Conservation (phyloP, 345 rosid genomes). For the Syzygium aqueum region DNA sequence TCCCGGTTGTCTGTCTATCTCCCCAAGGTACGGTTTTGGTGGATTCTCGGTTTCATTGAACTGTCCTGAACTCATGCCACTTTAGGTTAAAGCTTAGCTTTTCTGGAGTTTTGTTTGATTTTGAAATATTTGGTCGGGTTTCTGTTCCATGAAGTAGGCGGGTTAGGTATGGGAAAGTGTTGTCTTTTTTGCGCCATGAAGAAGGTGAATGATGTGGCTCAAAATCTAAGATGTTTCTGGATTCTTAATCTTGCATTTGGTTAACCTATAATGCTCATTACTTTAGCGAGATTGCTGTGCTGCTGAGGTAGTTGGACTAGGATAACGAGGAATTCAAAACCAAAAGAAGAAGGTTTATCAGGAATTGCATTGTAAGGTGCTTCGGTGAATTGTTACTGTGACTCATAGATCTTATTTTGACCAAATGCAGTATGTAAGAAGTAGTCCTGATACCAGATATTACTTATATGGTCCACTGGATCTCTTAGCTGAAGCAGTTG, state of each 20-base stretch:
- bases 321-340: background rate
- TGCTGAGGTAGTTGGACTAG: background rate
- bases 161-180: background rate
- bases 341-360: background rate
- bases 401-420: background rate
- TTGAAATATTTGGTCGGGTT: background rate
- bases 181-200: background rate
- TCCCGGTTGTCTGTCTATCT: slow-evolving; percentile 38
- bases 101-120: background rate
- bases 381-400: background rate
- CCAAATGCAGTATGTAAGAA: background rate
- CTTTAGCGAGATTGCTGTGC: background rate
- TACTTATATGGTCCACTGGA: background rate
- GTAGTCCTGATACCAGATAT: background rate
- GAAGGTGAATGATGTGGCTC: background rate
- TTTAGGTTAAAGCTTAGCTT: background rate
- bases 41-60: background rate
- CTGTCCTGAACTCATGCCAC: background rate
- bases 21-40: slow-evolving; percentile 38
- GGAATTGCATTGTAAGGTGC: background rate
- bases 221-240: background rate
- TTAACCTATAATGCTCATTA: background rate
- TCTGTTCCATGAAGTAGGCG: background rate
- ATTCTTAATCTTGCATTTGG: background rate
- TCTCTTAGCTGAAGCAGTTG: background rate